These are phyloP conservation scores for Caryopteris hybrid DNA, from an alignment of 305 asterid genomes.

Conservation along the genomic window DNA sequence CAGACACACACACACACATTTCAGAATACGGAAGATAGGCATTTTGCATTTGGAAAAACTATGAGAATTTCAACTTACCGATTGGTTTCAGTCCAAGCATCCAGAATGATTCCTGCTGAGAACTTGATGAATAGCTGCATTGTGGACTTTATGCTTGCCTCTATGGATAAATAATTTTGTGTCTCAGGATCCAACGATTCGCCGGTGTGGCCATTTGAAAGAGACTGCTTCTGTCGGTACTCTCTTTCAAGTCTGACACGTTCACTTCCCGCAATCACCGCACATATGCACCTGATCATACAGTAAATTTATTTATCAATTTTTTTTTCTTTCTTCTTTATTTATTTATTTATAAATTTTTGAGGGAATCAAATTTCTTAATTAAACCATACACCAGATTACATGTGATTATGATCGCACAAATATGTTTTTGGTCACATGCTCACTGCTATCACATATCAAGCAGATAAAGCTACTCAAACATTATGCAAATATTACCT, in stretches of 20 bases:
- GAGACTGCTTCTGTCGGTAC: slow-evolving; percentile 62
- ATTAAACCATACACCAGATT: too few relatives aligned
- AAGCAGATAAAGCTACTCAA: background rate
- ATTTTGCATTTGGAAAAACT: background rate
- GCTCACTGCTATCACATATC: too few relatives aligned
- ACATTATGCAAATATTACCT: background rate
- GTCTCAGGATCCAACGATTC: slow-evolving; percentile 61
- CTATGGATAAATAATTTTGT: slow-evolving; percentile 55
- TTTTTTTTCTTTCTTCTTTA: background rate
- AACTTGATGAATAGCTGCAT: slow-evolving; percentile 90
- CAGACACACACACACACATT: background rate
- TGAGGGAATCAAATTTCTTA: too few relatives aligned
- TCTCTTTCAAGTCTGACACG: slow-evolving; percentile 85
- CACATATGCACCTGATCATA: slow-evolving; percentile 75
- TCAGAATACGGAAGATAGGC: background rate
- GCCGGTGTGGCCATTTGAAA: slow-evolving; percentile 67
- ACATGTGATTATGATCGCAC: too few relatives aligned
- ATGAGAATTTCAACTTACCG: slow-evolving; percentile 40
- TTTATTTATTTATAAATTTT: too few relatives aligned
- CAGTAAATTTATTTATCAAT: slow-evolving; percentile 15
- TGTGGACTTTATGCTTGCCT: slow-evolving; percentile 74
- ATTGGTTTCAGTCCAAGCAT: slow-evolving; percentile 76
- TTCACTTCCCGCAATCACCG: slow-evolving; percentile 92
- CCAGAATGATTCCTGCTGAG: slow-evolving; percentile 82
- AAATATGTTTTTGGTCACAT: too few relatives aligned